phyloP scores from a whole-genome alignment of 495 filamentous ascomycete genomes.

The Patellaria atrata region DNA sequence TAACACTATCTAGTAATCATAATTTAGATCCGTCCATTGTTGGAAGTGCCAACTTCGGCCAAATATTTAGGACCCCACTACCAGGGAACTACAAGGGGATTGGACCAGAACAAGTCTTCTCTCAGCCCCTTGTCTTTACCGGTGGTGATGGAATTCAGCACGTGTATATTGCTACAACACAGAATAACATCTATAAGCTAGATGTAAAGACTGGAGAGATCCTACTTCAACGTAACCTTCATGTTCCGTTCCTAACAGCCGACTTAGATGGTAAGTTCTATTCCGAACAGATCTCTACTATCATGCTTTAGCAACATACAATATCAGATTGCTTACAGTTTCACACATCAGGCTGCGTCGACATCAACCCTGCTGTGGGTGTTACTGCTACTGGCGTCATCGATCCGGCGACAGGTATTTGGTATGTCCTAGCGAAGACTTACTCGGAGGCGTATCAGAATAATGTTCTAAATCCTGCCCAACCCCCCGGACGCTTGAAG shows the following conservation, averaged over 20 bases:
- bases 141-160: slow-evolving; percentile 26
- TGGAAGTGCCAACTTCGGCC: slow-evolving; percentile 28
- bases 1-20: slow-evolving; percentile 26
- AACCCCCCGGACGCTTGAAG: slow-evolving; percentile 10
- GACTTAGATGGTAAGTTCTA: slow-evolving; percentile 22
- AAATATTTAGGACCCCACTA: slow-evolving; percentile 29
- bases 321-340: too few relatives aligned
- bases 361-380: slow-evolving; percentile 33
- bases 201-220: slow-evolving; percentile 34
- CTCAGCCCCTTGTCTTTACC: slow-evolving; percentile 36
- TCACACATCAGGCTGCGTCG: slow-evolving; percentile 30
- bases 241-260: slow-evolving; percentile 31
- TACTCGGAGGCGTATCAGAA: slow-evolving; percentile 18
- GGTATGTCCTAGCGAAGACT: slow-evolving; percentile 33
- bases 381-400: slow-evolving; percentile 34
- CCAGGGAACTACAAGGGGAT: slow-evolving; percentile 26
- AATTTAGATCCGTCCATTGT: slow-evolving; percentile 35
- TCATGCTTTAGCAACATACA: too few relatives aligned
- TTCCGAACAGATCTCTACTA: not conserved
- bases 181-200: slow-evolving; percentile 34
- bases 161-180: slow-evolving; percentile 33
- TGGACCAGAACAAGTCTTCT: slow-evolving; percentile 29
- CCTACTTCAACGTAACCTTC: slow-evolving; percentile 27
- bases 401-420: slow-evolving; percentile 32
- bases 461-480: slow-evolving; percentile 7